Evolutionary conservation across 2,329 filamentous ascomycete species (phyloP).

Genomic region (Aspergillus sp.): DNA sequence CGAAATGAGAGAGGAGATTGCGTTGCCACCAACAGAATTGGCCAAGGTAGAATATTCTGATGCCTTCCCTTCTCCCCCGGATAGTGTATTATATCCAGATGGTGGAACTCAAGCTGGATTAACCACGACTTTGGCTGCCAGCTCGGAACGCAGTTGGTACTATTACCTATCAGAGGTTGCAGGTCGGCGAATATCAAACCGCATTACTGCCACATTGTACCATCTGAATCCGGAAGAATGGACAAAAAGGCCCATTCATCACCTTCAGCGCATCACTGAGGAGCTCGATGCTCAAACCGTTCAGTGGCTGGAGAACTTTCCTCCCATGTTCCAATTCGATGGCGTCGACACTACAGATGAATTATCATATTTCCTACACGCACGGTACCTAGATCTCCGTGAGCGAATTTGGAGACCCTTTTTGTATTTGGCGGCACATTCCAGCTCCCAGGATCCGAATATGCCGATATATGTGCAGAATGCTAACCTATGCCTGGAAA

Average conservation of each 20-base stretch:
- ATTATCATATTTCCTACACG: neutral
- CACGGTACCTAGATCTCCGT: neutral
- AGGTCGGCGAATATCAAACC: too few relatives aligned
- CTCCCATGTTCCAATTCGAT: too few relatives aligned
- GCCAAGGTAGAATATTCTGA: neutral
- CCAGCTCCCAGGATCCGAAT: neutral
- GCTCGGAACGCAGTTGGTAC: too few relatives aligned
- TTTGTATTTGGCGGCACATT: neutral
- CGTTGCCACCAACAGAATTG: neutral
- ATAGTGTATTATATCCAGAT: neutral
- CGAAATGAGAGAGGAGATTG: neutral
- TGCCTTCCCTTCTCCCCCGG: neutral
- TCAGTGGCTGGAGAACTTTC: too few relatives aligned
- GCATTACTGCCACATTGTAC: too few relatives aligned
- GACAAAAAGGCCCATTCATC: too few relatives aligned
- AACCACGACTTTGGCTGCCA: too few relatives aligned
- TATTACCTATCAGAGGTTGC: too few relatives aligned
- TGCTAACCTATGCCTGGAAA: neutral
- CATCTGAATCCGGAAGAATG: too few relatives aligned
- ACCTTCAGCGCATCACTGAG: too few relatives aligned
- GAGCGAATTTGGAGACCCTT: neutral
- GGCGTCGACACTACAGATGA: neutral
- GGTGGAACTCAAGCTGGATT: neutral
- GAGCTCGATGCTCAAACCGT: too few relatives aligned
- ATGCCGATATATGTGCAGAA: neutral